A percentile compares a stretch with the other conserved stretches of the same genome.
Conservation (phyloP, 148 eudicot species). For the Rheum nobile region DNA sequence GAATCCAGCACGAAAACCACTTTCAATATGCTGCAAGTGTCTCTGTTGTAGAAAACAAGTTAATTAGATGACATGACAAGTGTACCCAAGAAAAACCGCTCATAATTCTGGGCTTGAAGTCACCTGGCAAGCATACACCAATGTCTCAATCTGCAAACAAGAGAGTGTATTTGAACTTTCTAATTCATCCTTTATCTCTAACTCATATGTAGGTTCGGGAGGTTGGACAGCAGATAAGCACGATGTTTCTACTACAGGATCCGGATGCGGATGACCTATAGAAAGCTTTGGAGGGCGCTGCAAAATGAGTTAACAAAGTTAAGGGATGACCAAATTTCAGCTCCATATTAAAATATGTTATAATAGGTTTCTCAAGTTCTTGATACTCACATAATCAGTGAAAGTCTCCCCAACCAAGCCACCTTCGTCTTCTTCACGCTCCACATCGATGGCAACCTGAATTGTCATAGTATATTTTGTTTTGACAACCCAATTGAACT, state of each 20-base stretch:
- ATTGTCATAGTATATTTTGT: not conserved
- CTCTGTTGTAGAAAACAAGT: conserved; percentile 45
- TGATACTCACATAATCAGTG: conserved; percentile 9
- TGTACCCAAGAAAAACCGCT: conserved; percentile 6
- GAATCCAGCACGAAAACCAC: conserved; percentile 87
- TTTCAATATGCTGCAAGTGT: conserved; percentile 83
- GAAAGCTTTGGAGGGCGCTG: conserved; percentile 92
- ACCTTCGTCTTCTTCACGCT: conserved; percentile 12
- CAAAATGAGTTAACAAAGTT: conserved; percentile 15
- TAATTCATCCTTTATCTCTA: conserved; percentile 55
- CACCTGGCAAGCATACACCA: conserved; percentile 98
- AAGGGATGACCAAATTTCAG: not conserved
- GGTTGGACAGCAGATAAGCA: conserved; percentile 95
- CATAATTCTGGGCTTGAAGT: conserved; percentile 2
- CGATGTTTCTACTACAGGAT: conserved; percentile 95
- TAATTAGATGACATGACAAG: not conserved
- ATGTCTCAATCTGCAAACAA: conserved; percentile 90
- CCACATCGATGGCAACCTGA: conserved; percentile 9
- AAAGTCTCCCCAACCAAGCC: conserved; percentile 9
- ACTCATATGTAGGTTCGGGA: conserved; percentile 91
- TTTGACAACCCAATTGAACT: not conserved
- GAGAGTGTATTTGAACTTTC: conserved; percentile 68
- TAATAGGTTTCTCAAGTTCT: not conserved
- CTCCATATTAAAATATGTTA: conserved; percentile 1
- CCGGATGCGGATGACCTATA: conserved; percentile 94